Evolutionary conservation across 257 asterid genomes (phyloP).

Genomic region (Scutellaria minor): DNA sequence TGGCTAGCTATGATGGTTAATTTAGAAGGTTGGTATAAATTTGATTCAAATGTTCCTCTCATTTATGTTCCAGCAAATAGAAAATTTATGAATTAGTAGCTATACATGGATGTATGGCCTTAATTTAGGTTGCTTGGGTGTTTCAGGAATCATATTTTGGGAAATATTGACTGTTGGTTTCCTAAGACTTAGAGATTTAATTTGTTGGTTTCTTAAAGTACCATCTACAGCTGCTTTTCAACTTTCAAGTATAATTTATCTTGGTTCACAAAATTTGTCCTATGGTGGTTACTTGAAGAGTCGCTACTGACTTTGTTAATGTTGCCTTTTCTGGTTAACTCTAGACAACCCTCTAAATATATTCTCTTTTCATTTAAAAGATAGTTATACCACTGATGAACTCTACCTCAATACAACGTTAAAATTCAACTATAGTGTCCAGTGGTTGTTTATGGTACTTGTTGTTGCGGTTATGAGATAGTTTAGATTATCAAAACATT

Average conservation of each 20-base stretch:
- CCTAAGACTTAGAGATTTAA: neutral
- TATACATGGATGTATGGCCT: neutral
- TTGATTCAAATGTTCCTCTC: neutral
- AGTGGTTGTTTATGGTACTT: neutral
- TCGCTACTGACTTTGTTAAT: too few relatives aligned
- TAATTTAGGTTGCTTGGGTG: neutral
- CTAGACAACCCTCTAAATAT: neutral
- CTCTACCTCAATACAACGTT: neutral
- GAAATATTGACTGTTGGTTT: neutral
- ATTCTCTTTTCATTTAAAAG: neutral
- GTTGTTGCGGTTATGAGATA: neutral
- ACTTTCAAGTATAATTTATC: neutral
- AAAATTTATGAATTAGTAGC: neutral
- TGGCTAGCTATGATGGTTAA: constrained; percentile 18
- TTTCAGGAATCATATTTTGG: neutral
- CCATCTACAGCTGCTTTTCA: neutral
- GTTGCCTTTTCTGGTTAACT: too few relatives aligned
- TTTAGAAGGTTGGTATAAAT: constrained; percentile 9
- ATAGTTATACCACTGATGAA: neutral
- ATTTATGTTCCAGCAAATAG: constrained; percentile 6
- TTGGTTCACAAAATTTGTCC: neutral
- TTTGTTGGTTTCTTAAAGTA: neutral
- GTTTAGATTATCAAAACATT: neutral
- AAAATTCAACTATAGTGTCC: neutral
- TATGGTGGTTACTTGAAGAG: neutral